These are phyloP conservation scores for Irpex sp. DNA, from an alignment of 1,284 basidiomycete species.

Conservation along the genomic window DNA sequence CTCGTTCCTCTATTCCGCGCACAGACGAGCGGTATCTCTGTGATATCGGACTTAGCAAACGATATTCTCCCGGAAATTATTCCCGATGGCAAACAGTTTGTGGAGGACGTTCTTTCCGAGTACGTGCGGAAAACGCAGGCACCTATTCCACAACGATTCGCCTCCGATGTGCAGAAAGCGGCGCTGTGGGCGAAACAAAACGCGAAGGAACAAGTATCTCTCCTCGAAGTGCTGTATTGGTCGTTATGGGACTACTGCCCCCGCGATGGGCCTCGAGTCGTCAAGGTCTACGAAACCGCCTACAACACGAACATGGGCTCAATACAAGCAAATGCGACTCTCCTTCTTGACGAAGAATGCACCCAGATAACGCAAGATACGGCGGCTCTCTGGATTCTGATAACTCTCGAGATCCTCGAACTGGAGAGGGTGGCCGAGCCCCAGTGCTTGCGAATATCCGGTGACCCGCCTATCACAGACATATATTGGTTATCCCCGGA, in stretches of 20 bases:
- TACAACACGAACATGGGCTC: constrained; percentile 68
- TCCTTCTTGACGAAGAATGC: constrained; percentile 76
- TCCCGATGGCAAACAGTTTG: constrained; percentile 57
- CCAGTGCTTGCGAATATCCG: constrained; percentile 48
- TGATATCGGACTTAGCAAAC: constrained; percentile 50
- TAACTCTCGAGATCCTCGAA: constrained; percentile 78
- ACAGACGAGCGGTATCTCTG: constrained; percentile 49
- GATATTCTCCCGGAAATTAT: constrained; percentile 58
- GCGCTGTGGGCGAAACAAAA: constrained; percentile 79
- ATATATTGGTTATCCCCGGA: constrained; percentile 57
- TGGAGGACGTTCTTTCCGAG: constrained; percentile 50
- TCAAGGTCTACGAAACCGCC: constrained; percentile 59
- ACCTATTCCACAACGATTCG: constrained; percentile 48
- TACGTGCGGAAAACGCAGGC: constrained; percentile 54
- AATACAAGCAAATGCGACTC: constrained; percentile 59
- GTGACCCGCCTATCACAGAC: constrained; percentile 40
- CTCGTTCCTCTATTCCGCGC: constrained; percentile 65
- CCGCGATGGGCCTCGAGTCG: constrained; percentile 60
- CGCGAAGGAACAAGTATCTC: constrained; percentile 71
- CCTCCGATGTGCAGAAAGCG: constrained; percentile 56
- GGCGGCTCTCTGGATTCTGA: constrained; percentile 70
- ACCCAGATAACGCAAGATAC: constrained; percentile 62
- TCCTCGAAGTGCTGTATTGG: constrained; percentile 85
- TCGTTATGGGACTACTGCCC: constrained; percentile 77
- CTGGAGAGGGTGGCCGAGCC: constrained; percentile 70